Evolutionary conservation across 2,329 filamentous ascomycete genomes (phyloP).

Genomic region (Chalara sp.): DNA sequence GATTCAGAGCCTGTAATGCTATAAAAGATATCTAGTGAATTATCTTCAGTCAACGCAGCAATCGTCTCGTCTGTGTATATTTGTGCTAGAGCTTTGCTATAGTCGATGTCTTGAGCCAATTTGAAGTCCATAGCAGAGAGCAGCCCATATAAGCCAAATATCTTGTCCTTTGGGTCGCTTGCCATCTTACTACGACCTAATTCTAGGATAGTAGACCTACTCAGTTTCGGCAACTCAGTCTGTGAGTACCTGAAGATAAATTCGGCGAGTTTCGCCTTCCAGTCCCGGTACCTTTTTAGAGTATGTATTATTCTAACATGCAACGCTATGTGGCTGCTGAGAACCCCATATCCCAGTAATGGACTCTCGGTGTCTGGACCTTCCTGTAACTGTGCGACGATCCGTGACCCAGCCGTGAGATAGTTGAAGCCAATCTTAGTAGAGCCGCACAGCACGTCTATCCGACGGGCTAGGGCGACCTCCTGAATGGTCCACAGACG

Average conservation of each 20-base stretch:
- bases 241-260: background rate
- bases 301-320: background rate
- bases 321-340: background rate
- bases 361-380: background rate
- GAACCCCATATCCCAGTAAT: background rate
- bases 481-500: constrained; percentile 6
- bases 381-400: background rate
- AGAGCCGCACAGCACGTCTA: background rate
- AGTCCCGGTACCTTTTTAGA: background rate
- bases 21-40: background rate
- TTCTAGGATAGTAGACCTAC: background rate
- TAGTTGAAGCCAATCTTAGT: background rate
- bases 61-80: background rate
- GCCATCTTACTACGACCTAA: background rate
- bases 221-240: background rate
- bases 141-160: constrained; percentile 1
- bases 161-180: constrained; percentile 3
- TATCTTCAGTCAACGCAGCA: background rate
- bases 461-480: background rate
- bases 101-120: background rate
- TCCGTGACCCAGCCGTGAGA: background rate
- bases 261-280: background rate
- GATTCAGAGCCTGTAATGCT: background rate
- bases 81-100: background rate
- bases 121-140: background rate